Evolutionary conservation across 192 early-diverging fungal species (phyloP), one percentile per base, ranked within the genome.

Genomic region (Coemansia sp.): DNA sequence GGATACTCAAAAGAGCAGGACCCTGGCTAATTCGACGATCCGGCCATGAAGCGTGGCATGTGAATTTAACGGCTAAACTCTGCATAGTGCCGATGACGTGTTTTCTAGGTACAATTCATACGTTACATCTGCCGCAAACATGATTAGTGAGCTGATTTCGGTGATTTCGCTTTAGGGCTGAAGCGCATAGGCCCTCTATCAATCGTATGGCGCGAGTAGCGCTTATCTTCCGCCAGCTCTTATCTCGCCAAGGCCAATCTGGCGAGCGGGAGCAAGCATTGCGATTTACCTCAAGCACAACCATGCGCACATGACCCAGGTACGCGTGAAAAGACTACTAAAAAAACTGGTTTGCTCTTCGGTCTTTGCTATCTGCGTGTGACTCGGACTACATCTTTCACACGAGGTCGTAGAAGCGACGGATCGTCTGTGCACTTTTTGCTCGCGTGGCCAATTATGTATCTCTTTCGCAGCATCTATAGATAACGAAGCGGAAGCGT

Each of bases 371-470:
- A 58, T 20, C 16, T 58, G 26, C 52, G 11, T 58, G 56, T 6
- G 31, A 58, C 56, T 37, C 56, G 34, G 56, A 58, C 34, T 58
- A 58, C 26, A 58, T 35, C 33, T 58, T 14, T 21, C n/a, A 36
- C 56, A 37, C 34, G 33, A 21, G 31, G 52, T 5, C 33, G 53
- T 25, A 50, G 53, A 34, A 53, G 50, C 13, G 53, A 56, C 53
- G 53, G 53, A 56, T 56, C 53, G 12, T 11, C 25, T 53, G 25
- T 14, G 9, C 26, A 6, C 23, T 34, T 56, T 56, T 18, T 34
- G 53, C 53, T 56, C 53, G 53, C 33, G 53, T 56, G 53, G 53
- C 53, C 53, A n/a, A 31, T 34, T 56, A 14, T 11, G 50, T 11
- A 45, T 45, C 43, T 18, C 6, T 8, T 45, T 18, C 0, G 43